These are phyloP conservation scores for Xylaria sp. DNA, from an alignment of 2,329 filamentous ascomycete species.

Conservation along the genomic window DNA sequence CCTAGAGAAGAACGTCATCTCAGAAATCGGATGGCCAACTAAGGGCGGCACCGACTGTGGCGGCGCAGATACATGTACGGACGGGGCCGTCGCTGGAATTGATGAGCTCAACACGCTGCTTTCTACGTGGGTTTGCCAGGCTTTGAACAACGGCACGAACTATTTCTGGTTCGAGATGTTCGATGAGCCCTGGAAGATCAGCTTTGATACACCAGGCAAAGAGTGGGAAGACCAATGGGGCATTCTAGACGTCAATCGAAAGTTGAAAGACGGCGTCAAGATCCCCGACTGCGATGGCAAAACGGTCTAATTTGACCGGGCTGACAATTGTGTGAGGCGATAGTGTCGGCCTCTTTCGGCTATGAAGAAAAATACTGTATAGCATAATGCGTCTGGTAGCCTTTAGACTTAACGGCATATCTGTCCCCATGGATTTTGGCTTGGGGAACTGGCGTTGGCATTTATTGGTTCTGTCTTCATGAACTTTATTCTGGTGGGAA, in stretches of 20 bases:
- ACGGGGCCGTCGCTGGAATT: conserved; percentile 81
- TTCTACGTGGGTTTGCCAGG: conserved; percentile 84
- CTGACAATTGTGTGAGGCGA: neutral
- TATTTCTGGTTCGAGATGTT: conserved; percentile 99
- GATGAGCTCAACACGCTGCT: conserved; percentile 87
- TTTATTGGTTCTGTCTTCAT: conserved; percentile 15
- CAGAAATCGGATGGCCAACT: conserved; percentile 92
- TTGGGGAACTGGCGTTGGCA: conserved; percentile 24
- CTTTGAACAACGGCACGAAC: conserved; percentile 82
- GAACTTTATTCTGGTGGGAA: neutral
- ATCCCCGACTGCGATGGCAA: conserved; percentile 89
- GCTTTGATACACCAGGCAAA: conserved; percentile 74
- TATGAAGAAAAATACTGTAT: conserved; percentile 13
- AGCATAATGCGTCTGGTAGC: conserved; percentile 2
- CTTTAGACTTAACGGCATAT: conserved; percentile 21
- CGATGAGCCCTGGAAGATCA: conserved; percentile 93
- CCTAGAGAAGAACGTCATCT: conserved; percentile 78
- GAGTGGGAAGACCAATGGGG: conserved; percentile 98
- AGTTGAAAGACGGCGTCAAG: conserved; percentile 83
- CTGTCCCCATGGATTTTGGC: conserved; percentile 14
- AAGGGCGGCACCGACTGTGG: conserved; percentile 84
- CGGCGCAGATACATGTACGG: conserved; percentile 63
- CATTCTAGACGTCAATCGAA: conserved; percentile 84
- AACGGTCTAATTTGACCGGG: conserved; percentile 59
- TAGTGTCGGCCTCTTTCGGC: neutral